Evolutionary conservation across 164 flowering plant genomes (phyloP), one percentile per base, ranked within the genome.

Genomic region (Vitis labrusca): DNA sequence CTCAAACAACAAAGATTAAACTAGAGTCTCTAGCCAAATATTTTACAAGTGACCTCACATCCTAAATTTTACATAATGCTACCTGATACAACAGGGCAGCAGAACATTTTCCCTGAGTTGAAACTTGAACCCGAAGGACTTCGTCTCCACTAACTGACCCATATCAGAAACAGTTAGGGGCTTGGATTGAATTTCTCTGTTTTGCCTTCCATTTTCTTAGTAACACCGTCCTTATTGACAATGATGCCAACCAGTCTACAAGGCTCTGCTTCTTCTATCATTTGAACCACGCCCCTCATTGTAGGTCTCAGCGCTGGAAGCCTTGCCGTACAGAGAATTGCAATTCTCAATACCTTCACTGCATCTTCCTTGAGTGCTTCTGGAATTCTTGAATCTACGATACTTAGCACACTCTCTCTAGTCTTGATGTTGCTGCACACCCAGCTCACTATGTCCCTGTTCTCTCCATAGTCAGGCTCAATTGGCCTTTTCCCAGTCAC

Each of bases 401-500:
- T n/a, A 30, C 78, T 74, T n/a, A 79, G 13, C 5, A 83, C 75
- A 9, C 64, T 73, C 56, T 82, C 83, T 56, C 68, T 81, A 10
- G 49, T 77, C 59, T 73, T 80, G 72, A 83, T 10, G 10, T 78
- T 78, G 74, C 79, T 79, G 52, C 64, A 64, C 0, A 86, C 84
- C 89, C 89, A 88, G 4, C 53, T 65, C 19, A 86, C 91, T 17
- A 88, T 79, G 78, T 84, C 85, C 65, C 76, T 83, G 76, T 71
- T 80, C 63, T 86, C 88, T 27, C 91, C 87, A 17, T 37, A 88
- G 62, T 84, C 89, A 0, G 84, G 71, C 70, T 88, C 89, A 0
- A 88, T 79, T 10, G 88, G 92, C 81, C 72, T 88, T 71, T 81
- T 89, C 66, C 87, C 89, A 10, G 82, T 88, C 79, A 86, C 87